Percentiles rank a stretch among this genome's conserved stretches.
Evolutionary conservation across 768 basidiomycete genomes (phyloP).

Genomic region (Lactarius deliciosus): DNA sequence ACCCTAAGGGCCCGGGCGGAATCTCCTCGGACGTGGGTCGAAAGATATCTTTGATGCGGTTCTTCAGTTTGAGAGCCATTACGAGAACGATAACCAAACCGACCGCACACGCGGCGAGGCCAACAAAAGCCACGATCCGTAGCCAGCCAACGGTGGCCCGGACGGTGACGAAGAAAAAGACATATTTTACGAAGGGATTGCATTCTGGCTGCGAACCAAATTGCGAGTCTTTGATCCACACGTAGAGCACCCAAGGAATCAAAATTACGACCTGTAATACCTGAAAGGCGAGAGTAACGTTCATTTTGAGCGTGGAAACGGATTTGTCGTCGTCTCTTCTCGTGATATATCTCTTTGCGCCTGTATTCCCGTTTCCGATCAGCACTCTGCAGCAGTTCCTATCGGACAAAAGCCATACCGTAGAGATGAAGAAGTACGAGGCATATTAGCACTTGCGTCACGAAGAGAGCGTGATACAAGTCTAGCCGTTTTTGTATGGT

Average conservation of each 20-base stretch:
- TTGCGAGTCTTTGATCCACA: not conserved
- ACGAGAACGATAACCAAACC: not conserved
- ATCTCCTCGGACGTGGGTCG: no score
- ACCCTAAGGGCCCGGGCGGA: no score
- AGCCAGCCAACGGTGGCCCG: not conserved
- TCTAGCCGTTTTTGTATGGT: not conserved
- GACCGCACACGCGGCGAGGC: not conserved
- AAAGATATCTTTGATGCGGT: no score
- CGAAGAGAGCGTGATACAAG: constrained; percentile 4
- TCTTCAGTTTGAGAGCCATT: no score
- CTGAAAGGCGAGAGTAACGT: not conserved
- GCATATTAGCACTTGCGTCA: not conserved
- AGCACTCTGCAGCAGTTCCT: not conserved
- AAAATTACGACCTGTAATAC: not conserved
- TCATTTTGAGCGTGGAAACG: not conserved
- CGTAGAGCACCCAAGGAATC: not conserved
- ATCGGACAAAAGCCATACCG: not conserved
- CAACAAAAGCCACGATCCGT: not conserved
- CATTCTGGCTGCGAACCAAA: constrained; percentile 1
- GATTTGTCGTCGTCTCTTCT: no score
- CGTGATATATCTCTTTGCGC: no score
- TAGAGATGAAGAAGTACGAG: not conserved
- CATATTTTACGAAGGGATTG: not conserved
- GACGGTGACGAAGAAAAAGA: not conserved
- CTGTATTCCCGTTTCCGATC: not conserved